These are phyloP conservation scores for Aspergillus fijiensis DNA, from an alignment of 2,329 filamentous ascomycete species.

Conservation along the genomic window DNA sequence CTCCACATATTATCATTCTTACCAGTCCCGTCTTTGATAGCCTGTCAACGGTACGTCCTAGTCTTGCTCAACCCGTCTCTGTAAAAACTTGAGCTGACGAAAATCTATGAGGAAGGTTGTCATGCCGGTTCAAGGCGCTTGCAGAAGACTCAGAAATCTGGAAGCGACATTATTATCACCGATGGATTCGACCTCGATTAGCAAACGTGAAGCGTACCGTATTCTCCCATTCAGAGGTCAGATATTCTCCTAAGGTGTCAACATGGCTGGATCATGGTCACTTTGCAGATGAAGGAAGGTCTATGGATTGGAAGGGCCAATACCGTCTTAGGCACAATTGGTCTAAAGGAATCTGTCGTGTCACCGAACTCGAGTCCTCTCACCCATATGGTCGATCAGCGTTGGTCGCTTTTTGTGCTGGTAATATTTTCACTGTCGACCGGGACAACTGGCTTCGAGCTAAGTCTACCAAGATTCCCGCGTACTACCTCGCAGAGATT, in stretches of 20 bases:
- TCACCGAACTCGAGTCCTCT: slow-evolving; percentile 71
- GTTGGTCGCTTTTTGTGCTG: slow-evolving; percentile 74
- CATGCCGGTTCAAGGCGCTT: slow-evolving; percentile 69
- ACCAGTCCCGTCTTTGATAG: slow-evolving; percentile 66
- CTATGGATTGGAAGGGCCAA: slow-evolving; percentile 79
- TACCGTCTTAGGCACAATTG: slow-evolving; percentile 91
- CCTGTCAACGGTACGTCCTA: slow-evolving; percentile 56
- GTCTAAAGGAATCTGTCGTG: slow-evolving; percentile 75
- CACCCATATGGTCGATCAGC: slow-evolving; percentile 58
- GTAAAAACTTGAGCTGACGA: not conserved
- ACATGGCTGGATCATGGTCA: slow-evolving; percentile 63
- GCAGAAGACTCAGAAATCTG: slow-evolving; percentile 83
- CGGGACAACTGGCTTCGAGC: slow-evolving; percentile 67
- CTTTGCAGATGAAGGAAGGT: slow-evolving; percentile 50
- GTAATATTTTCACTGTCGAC: slow-evolving; percentile 76
- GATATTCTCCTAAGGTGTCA: slow-evolving; percentile 57
- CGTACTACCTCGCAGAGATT: slow-evolving; percentile 56
- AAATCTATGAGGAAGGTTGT: slow-evolving; percentile 42
- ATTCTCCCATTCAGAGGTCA: slow-evolving; percentile 38
- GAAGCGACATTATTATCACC: slow-evolving; percentile 83
- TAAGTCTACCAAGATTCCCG: slow-evolving; percentile 69
- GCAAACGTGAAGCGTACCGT: slow-evolving; percentile 60
- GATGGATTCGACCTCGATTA: slow-evolving; percentile 78
- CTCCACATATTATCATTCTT: slow-evolving; percentile 79
- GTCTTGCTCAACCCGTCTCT: not conserved